These are phyloP conservation scores for Rhizoclosmatium sp. DNA, from an alignment of 192 early-diverging fungal species.

Conservation along the genomic window DNA sequence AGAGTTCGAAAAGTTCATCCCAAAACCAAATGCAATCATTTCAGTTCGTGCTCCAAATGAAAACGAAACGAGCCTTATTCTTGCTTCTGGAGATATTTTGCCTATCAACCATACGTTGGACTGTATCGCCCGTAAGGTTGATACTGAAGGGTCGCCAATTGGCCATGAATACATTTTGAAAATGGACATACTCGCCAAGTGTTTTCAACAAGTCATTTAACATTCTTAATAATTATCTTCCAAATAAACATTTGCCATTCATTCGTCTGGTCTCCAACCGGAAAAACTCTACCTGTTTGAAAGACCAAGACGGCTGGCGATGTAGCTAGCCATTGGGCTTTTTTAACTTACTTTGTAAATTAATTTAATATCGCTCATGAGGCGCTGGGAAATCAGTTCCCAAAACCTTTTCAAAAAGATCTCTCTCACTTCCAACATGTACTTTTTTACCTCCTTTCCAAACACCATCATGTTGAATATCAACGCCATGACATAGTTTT, in stretches of 20 bases:
- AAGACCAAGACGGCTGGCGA: too few species aligned
- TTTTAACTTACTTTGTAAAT: too few species aligned
- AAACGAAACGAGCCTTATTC: neutral
- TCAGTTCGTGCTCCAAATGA: neutral
- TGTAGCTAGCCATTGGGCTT: too few species aligned
- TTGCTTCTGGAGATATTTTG: conserved; percentile 4
- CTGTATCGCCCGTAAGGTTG: conserved; percentile 1
- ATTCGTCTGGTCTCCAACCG: too few species aligned
- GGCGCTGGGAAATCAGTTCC: neutral
- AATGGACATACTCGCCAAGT: neutral
- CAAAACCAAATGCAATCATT: conserved; percentile 25
- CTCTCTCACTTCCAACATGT: neutral
- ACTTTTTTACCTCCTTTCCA: neutral
- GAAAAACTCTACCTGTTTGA: too few species aligned
- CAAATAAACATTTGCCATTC: too few species aligned
- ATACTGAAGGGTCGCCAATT: neutral
- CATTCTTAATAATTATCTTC: neutral
- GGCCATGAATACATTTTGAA: conserved; percentile 15
- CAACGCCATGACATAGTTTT: neutral
- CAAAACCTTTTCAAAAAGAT: neutral
- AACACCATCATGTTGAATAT: neutral
- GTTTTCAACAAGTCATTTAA: neutral
- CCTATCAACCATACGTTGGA: neutral
- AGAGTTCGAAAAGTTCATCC: conserved; percentile 1
- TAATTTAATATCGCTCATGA: neutral